These are phyloP conservation scores for Pyrenophora teres DNA, from an alignment of 2,329 filamentous ascomycete species.

Conservation along the genomic window DNA sequence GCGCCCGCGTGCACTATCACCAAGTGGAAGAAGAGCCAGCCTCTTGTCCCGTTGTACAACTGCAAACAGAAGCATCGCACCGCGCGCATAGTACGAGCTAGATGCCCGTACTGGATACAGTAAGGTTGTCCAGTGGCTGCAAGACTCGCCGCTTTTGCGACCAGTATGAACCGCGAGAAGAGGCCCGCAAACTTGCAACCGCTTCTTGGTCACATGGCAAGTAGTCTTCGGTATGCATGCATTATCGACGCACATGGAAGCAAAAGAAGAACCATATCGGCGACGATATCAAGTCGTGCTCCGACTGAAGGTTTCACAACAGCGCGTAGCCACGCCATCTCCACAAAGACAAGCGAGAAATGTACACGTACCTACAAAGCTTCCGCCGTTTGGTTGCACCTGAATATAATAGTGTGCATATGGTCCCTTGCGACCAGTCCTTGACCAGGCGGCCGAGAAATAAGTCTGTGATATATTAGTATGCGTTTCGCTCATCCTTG, in stretches of 20 bases:
- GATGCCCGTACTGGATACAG: background rate
- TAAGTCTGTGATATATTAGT: slow-evolving; percentile 62
- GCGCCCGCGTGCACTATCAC: background rate
- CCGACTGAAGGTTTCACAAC: slow-evolving; percentile 2
- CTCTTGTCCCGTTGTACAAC: slow-evolving; percentile 2
- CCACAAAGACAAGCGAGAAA: slow-evolving; percentile 4
- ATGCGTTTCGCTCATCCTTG: background rate
- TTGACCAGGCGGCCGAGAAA: slow-evolving; percentile 85
- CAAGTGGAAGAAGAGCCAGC: background rate
- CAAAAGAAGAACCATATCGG: background rate
- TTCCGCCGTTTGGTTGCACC: slow-evolving; percentile 67
- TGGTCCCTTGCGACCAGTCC: slow-evolving; percentile 74
- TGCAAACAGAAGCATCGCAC: background rate
- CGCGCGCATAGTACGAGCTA: background rate
- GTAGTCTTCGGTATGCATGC: slow-evolving; percentile 10
- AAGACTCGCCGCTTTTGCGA: slow-evolving; percentile 8
- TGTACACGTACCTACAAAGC: slow-evolving; percentile 68
- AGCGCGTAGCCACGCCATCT: slow-evolving; percentile 1
- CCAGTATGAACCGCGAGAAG: slow-evolving; percentile 5
- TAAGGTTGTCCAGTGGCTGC: slow-evolving; percentile 2
- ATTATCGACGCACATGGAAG: slow-evolving; percentile 3
- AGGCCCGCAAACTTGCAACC: background rate
- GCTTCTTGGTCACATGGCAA: slow-evolving; percentile 8
- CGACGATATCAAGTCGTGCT: slow-evolving; percentile 6
- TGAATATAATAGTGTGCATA: slow-evolving; percentile 84